These are phyloP conservation scores for Acorus calamus DNA, from an alignment of 106 monocot species.

Conservation along the genomic window DNA sequence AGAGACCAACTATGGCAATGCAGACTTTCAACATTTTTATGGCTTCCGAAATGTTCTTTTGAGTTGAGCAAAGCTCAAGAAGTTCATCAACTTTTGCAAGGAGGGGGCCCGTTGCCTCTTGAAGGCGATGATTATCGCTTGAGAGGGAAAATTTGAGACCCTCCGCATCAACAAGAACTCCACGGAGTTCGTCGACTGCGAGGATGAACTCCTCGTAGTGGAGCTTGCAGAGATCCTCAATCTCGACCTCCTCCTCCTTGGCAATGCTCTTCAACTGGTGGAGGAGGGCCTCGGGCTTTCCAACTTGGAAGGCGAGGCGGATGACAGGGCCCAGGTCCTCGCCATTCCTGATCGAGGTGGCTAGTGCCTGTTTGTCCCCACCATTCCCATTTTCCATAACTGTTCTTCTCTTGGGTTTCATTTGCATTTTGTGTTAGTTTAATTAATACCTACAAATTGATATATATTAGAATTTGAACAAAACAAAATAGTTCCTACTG, in stretches of 20 bases:
- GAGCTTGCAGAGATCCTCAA: constrained; percentile 18
- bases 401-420: constrained; percentile 9
- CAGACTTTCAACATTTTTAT: constrained; percentile 7
- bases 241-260: constrained; percentile 19
- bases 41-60: constrained; percentile 14
- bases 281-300: constrained; percentile 12
- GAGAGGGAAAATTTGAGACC: constrained; percentile 11
- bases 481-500: no score
- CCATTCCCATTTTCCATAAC: not conserved
- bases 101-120: constrained; percentile 13
- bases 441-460: no score
- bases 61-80: constrained; percentile 12
- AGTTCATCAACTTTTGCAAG: constrained; percentile 18
- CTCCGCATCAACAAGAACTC: constrained; percentile 14
- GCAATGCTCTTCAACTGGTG: constrained; percentile 12
- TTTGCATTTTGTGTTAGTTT: not conserved
- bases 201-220: constrained; percentile 26
- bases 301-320: constrained; percentile 8
- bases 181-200: constrained; percentile 20
- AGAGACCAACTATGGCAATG: constrained; percentile 11
- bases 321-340: constrained; percentile 14
- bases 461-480: no score
- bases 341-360: constrained; percentile 7
- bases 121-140: constrained; percentile 7
- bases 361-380: constrained; percentile 1